Evolutionary conservation across 441 rosid genomes (phyloP).

Genomic region (Gossypium davidsonii): DNA sequence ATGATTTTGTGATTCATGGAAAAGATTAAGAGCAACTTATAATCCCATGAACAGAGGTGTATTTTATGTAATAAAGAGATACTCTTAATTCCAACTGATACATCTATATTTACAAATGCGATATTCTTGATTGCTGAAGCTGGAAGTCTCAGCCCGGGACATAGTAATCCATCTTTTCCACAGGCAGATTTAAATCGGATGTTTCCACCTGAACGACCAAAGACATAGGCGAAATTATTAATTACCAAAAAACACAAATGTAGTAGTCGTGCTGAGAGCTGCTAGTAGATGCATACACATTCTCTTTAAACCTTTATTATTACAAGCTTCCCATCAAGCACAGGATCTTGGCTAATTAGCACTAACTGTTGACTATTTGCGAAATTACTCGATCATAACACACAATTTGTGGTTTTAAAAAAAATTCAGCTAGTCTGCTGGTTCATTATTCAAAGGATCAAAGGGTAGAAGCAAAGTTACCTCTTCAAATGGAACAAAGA

Average conservation of each 20-base stretch:
- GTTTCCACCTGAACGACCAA: constrained; percentile 50
- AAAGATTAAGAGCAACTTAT: background rate
- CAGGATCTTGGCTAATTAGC: background rate
- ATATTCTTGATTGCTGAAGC: background rate
- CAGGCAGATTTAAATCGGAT: constrained; percentile 76
- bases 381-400: background rate
- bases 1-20: background rate
- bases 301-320: background rate
- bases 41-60: background rate
- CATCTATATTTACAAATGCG: constrained; percentile 17
- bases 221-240: background rate
- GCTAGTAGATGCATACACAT: background rate
- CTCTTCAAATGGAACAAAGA: constrained; percentile 88
- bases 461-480: constrained; percentile 24
- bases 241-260: background rate
- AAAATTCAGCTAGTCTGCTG: background rate
- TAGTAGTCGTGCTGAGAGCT: background rate
- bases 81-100: background rate
- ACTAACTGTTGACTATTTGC: background rate
- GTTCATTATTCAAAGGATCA: background rate
- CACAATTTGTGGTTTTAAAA: background rate
- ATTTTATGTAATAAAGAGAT: background rate
- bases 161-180: constrained; percentile 89
- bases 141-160: constrained; percentile 52
- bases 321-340: background rate